Conservation (phyloP, 331 rosid species). For the Quercus phellos region DNA sequence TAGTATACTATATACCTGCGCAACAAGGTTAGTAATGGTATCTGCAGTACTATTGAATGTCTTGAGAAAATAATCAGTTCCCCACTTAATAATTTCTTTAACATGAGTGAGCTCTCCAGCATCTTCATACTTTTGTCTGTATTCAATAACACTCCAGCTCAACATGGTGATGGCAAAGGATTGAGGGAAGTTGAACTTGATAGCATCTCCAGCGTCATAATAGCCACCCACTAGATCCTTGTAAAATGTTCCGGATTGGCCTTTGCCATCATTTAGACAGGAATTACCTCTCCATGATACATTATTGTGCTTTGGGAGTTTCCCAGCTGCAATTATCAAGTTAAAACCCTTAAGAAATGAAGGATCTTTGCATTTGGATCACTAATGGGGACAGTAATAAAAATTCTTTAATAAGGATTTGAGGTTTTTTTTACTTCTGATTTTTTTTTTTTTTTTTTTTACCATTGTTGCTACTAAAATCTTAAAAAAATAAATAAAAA, state of each 20-base stretch:
- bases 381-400: background rate
- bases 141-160: slow-evolving; percentile 99
- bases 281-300: slow-evolving; percentile 98
- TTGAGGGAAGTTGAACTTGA: slow-evolving; percentile 83
- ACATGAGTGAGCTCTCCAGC: slow-evolving; percentile 88
- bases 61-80: slow-evolving; percentile 87
- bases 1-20: slow-evolving; percentile 47
- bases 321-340: slow-evolving; percentile 62
- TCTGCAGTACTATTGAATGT: slow-evolving; percentile 84
- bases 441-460: no score
- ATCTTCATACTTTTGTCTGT: slow-evolving; percentile 88
- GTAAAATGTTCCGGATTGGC: slow-evolving; percentile 24
- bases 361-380: background rate
- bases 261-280: slow-evolving; percentile 57
- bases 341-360: background rate
- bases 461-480: background rate
- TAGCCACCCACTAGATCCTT: slow-evolving; percentile 87
- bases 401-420: background rate
- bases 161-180: slow-evolving; percentile 82
- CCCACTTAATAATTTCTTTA: slow-evolving; percentile 90
- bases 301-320: slow-evolving; percentile 83
- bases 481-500: background rate
- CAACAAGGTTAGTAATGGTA: slow-evolving; percentile 43
- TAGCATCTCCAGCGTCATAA: slow-evolving; percentile 96
- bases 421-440: no score